Evolutionary conservation across 305 asterid genomes (phyloP).

Genomic region (Solanum aculeatissimum): DNA sequence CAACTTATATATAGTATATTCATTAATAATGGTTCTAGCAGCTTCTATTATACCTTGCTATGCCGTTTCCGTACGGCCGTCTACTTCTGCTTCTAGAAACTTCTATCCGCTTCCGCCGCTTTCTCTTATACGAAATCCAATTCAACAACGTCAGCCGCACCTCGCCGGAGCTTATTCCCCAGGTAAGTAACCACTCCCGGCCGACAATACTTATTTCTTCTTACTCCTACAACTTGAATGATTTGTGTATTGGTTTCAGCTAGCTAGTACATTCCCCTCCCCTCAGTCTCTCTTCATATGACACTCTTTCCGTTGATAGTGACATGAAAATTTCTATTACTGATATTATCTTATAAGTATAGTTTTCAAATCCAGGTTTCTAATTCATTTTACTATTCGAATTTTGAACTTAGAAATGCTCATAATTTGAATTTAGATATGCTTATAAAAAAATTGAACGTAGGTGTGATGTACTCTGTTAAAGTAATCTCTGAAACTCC

Average conservation of each 20-base stretch:
- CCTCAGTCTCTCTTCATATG: not conserved
- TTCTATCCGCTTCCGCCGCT: slow-evolving; percentile 12
- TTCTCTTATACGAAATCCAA: slow-evolving; percentile 6
- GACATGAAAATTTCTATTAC: not conserved
- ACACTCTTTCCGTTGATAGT: not conserved
- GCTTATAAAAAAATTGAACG: not conserved
- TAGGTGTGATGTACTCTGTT: not conserved
- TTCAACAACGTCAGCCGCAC: not conserved
- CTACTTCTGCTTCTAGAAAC: slow-evolving; percentile 23
- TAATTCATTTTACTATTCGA: not conserved
- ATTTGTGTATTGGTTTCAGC: not conserved
- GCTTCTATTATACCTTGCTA: not conserved
- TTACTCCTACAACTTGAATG: not conserved
- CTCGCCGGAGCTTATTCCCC: not conserved
- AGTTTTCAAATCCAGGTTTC: not conserved
- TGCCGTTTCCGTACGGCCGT: slow-evolving; percentile 19
- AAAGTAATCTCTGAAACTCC: not conserved
- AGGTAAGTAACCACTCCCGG: not conserved
- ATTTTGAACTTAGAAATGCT: not conserved
- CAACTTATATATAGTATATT: not conserved
- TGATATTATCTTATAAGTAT: not conserved
- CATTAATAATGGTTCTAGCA: not conserved
- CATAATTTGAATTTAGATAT: not conserved
- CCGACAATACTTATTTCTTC: not conserved
- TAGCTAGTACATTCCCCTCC: not conserved